These are phyloP conservation scores for Pleurotus sapidus DNA, from an alignment of 768 basidiomycete genomes.

Conservation along the genomic window DNA sequence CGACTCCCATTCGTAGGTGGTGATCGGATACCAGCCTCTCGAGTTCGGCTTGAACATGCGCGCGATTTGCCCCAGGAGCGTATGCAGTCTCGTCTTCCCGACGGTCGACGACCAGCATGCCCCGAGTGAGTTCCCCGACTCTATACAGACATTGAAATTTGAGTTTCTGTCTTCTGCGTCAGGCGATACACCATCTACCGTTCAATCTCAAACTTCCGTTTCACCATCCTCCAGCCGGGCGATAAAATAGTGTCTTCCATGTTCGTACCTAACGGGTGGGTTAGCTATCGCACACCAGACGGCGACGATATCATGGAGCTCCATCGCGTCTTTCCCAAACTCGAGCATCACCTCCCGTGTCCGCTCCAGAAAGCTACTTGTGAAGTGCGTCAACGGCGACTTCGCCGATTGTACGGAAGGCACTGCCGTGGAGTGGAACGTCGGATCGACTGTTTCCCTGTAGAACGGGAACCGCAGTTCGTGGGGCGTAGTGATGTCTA, in stretches of 20 bases:
- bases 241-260: constrained; percentile 23
- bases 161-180: not conserved
- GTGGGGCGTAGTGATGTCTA: constrained; percentile 84
- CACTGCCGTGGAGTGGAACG: constrained; percentile 43
- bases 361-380: constrained; percentile 74
- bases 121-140: constrained; percentile 75
- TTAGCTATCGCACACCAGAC: constrained; percentile 85
- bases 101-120: constrained; percentile 85
- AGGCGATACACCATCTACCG: constrained; percentile 36
- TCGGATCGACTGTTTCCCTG: constrained; percentile 53
- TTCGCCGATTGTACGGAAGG: constrained; percentile 51
- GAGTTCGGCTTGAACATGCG: constrained; percentile 54
- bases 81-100: constrained; percentile 65
- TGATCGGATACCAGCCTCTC: constrained; percentile 27
- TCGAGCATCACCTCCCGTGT: constrained; percentile 74
- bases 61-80: constrained; percentile 63
- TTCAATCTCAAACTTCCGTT: constrained; percentile 65
- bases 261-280: constrained; percentile 42
- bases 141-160: constrained; percentile 28
- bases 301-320: constrained; percentile 87
- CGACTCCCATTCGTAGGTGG: constrained; percentile 43
- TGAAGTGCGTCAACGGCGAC: constrained; percentile 68
- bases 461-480: constrained; percentile 73
- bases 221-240: constrained; percentile 54
- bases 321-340: constrained; percentile 83